Evolutionary conservation across 2,329 filamentous ascomycete genomes (phyloP), one percentile per base, ranked within the genome.

Genomic region (Alternaria sp.): DNA sequence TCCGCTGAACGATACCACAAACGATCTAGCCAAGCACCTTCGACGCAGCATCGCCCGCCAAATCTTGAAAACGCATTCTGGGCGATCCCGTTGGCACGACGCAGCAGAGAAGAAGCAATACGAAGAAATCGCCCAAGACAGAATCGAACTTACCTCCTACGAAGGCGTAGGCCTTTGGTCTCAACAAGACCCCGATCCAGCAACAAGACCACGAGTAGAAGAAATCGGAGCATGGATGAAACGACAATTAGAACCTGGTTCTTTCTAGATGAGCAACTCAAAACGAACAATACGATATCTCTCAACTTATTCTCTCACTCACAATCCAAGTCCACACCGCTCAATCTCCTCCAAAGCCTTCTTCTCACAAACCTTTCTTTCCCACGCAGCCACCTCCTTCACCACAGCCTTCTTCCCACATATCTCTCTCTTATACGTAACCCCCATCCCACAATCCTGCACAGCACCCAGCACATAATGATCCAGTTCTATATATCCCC

Each of bases 21-120:
- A 73, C 2, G 84, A 85, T 57, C 65, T 85, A 9, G 71, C 76
- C 1, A 77, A 77, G 43, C 65, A 79, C 44, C 61, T 85, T 5
- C 75, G 75, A 36, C 77, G 81, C 23, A 83, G 80, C 56, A 71
- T 83, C 44, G 73, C 78, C 4, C 74, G 81, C 9, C 73, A 78
- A 7, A 68, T 57, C 0, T 63, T 78, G 13, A 77, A 73, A 26
- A 47, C 60, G 7, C 68, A 72, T 36, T 65, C 70, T 32, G 71
- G 70, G 3, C 69, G 76, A 7, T 61, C 61, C 13, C 62, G 69
- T 6, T 74, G 72, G 64, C 66, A 71, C 19, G 72, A 78, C 53
- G 26, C 59, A 11, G 45, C 50, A 0, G 76, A 79, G 52, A 78
- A 78, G 52, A 64, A 56, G 19, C 69, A 68, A 25, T 78, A 75